These are phyloP conservation scores for Exophiala spinifera DNA, from an alignment of 2,329 filamentous ascomycete genomes.

Conservation along the genomic window DNA sequence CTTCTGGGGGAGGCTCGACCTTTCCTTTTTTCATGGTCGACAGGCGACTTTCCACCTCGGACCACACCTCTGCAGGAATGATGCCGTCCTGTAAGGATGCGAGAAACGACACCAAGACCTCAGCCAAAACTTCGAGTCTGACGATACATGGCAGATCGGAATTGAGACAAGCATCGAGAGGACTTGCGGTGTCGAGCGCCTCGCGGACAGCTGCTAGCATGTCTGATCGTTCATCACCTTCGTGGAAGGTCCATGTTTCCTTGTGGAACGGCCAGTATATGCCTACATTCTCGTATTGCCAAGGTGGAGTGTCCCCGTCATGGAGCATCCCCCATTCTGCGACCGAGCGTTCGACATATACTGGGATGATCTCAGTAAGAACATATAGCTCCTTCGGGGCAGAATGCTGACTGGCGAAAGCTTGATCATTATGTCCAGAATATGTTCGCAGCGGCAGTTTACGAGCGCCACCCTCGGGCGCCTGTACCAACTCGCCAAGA, in stretches of 20 bases:
- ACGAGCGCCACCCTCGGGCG: conserved; percentile 75
- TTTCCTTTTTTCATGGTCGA: conserved; percentile 42
- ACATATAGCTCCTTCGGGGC: conserved; percentile 86
- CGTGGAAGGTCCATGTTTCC: conserved; percentile 47
- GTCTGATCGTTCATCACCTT: conserved; percentile 41
- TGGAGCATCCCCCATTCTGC: conserved; percentile 63
- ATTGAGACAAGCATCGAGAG: conserved; percentile 61
- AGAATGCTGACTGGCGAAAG: conserved; percentile 55
- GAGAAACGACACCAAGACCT: conserved; percentile 72
- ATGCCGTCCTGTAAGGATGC: conserved; percentile 74
- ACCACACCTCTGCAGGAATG: conserved; percentile 68
- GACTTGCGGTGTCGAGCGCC: conserved; percentile 68
- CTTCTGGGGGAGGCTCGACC: conserved; percentile 48
- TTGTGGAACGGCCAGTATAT: conserved; percentile 59
- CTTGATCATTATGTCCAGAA: conserved; percentile 16
- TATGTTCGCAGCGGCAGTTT: conserved; percentile 45
- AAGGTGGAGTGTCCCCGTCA: conserved; percentile 47
- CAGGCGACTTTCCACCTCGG: conserved; percentile 33
- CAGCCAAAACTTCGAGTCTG: conserved; percentile 71
- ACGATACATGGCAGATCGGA: conserved; percentile 62
- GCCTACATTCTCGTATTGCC: conserved; percentile 47
- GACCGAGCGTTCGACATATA: conserved; percentile 55
- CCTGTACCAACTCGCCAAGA: conserved; percentile 80
- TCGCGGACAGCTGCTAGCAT: conserved; percentile 51
- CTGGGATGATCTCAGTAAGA: conserved; percentile 75